phyloP scores from a whole-genome alignment of 2,329 filamentous ascomycete genomes.

The Huntiella bhutanensis region DNA sequence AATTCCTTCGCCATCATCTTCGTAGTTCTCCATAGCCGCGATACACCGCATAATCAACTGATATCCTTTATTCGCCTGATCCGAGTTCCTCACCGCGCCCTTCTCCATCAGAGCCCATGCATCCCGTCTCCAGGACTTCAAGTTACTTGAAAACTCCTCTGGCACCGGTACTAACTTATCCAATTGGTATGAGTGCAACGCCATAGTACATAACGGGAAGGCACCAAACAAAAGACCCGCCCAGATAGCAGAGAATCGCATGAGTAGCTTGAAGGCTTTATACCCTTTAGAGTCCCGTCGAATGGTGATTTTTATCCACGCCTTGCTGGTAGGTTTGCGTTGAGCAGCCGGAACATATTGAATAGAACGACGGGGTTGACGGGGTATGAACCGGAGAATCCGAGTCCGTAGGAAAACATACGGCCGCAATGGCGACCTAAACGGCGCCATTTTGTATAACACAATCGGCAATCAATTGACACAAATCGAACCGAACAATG shows the following conservation, averaged over 20 bases:
- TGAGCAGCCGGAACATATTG: slow-evolving; percentile 16
- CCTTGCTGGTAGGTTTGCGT: slow-evolving; percentile 32
- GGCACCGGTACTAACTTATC: slow-evolving; percentile 9
- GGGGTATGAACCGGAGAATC: slow-evolving; percentile 19
- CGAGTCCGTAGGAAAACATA: background rate
- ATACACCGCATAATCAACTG: slow-evolving; percentile 2
- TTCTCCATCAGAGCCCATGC: slow-evolving; percentile 8
- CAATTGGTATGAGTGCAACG: slow-evolving; percentile 6
- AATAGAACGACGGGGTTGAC: slow-evolving; percentile 30
- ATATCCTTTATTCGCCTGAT: slow-evolving; percentile 4
- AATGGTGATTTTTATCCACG: background rate
- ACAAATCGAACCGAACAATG: slow-evolving; percentile 15
- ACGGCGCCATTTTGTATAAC: background rate
- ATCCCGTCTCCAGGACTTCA: slow-evolving; percentile 2
- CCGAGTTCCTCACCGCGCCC: background rate
- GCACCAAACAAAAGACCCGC: slow-evolving; percentile 4
- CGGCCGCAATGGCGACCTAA: too few species aligned
- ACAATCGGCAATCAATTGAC: background rate
- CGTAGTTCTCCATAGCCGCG: slow-evolving; percentile 8
- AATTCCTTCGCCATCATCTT: slow-evolving; percentile 8
- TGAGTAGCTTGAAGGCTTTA: too few species aligned
- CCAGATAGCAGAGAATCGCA: slow-evolving; percentile 26
- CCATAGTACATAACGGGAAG: slow-evolving; percentile 3
- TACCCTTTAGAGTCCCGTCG: too few species aligned
- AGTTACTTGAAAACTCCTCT: slow-evolving; percentile 2